Percentiles rank a stretch among this genome's conserved stretches.
phyloP scores from a whole-genome alignment of 345 rosid species.

The Eucalyptus regnans region DNA sequence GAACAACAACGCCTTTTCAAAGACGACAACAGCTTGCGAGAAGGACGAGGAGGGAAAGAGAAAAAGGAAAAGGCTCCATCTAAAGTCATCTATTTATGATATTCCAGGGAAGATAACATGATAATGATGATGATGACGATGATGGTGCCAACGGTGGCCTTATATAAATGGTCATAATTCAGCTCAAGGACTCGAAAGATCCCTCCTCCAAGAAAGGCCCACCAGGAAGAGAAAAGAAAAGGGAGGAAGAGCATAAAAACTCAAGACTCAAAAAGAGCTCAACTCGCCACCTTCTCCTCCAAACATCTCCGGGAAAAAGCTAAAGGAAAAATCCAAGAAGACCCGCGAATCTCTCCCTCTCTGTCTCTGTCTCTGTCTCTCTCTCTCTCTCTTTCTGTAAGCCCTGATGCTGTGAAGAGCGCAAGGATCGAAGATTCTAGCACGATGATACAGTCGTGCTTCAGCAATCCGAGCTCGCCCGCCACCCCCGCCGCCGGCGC shows the following conservation, averaged over 20 bases:
- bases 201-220: neutral
- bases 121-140: neutral
- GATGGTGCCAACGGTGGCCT: neutral
- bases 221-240: neutral
- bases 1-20: neutral
- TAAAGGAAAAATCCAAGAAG: neutral
- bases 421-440: neutral
- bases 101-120: neutral
- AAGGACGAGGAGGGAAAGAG: neutral
- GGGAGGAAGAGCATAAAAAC: neutral
- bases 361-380: neutral
- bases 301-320: neutral
- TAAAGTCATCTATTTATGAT: neutral
- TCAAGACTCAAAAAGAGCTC: neutral
- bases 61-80: neutral
- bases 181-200: neutral
- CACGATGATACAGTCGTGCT: conserved; percentile 40
- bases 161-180: neutral
- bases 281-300: neutral
- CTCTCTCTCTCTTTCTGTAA: neutral
- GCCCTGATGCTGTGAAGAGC: neutral
- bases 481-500: neutral
- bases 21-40: neutral
- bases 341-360: neutral
- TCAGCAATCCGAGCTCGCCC: conserved; percentile 24